Evolutionary conservation across 2,329 filamentous ascomycete species (phyloP), one percentile per base, ranked within the genome.

Genomic region (Pleoardoris graminearum): DNA sequence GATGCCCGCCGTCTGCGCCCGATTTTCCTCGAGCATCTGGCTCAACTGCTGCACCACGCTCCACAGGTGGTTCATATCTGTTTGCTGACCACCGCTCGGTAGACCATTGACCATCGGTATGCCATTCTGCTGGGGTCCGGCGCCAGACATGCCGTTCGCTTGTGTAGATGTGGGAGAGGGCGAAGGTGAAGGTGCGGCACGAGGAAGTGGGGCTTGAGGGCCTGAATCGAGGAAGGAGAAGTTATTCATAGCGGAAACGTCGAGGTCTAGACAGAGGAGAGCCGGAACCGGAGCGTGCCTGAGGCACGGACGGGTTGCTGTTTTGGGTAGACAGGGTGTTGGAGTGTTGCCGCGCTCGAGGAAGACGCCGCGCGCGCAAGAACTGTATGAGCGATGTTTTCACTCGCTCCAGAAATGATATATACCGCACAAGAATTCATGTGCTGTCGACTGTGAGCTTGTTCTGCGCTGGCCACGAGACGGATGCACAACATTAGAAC

Each of bases 11-110:
- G 70, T 74, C 50, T 75, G 71, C 30, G 66, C 68, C 36, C 73
- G 65, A 53, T 75, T 75, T 50, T 75, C 72, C 48, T 74, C 71
- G 29, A 75, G 61, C 46, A 73, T 53, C 53, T 72, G 67, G 49
- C 67, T 70, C 47, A 76, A 60, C 61, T 75, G 70, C 62, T 75
- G 71, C 32, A 76, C 71, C 29, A 75, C 68, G 27, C 63, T 63
- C 73, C 72, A 75, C 21, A 76, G 63, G 53, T 75, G 67, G 51
- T 75, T 76, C 72, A 76, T 74, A 49, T 76, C 74, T 12, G 70
- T 75, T 59, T 76, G 73, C 46, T 75, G 73, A 38, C 74, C 73
- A 6, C 72, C 71, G 23, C 64, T 68, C 8, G 71, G 69, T 37
- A 75, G 59, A 17, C 71, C 71, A 49, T 75, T 75, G 35, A 74